These are phyloP conservation scores for Neurospora terricola DNA, from an alignment of 495 filamentous ascomycete species.

Conservation along the genomic window DNA sequence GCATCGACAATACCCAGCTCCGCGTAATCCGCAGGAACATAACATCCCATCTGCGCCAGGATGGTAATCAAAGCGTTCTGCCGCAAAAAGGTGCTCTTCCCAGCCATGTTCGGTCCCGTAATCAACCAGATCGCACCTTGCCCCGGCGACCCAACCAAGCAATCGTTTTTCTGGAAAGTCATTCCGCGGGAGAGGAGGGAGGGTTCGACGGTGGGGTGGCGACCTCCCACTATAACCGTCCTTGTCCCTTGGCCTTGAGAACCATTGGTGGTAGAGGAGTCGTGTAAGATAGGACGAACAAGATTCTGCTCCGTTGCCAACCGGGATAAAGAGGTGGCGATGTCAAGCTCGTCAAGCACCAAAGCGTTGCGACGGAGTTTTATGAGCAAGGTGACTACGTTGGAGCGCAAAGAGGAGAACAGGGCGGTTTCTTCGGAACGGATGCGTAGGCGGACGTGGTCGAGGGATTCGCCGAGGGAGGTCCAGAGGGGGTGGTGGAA, in stretches of 20 bases:
- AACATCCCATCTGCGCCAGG: slow-evolving; percentile 83
- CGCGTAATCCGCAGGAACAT: slow-evolving; percentile 79
- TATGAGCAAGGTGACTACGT: slow-evolving; percentile 67
- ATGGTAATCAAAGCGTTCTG: slow-evolving; percentile 93
- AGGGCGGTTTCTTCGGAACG: slow-evolving; percentile 69
- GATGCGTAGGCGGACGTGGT: slow-evolving; percentile 63
- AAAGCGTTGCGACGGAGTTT: slow-evolving; percentile 77
- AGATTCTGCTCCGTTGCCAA: slow-evolving; percentile 66
- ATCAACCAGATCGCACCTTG: slow-evolving; percentile 73
- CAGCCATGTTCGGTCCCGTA: slow-evolving; percentile 98
- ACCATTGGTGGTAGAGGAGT: slow-evolving; percentile 4
- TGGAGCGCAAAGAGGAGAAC: slow-evolving; percentile 57
- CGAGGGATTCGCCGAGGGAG: slow-evolving; percentile 60
- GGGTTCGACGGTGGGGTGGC: slow-evolving; percentile 82
- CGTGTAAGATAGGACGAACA: slow-evolving; percentile 60
- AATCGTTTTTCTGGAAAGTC: slow-evolving; percentile 79
- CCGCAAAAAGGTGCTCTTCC: slow-evolving; percentile 89
- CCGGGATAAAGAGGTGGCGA: slow-evolving; percentile 70
- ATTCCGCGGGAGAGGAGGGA: slow-evolving; percentile 72
- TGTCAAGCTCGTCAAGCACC: slow-evolving; percentile 86
- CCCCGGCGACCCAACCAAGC: slow-evolving; percentile 50
- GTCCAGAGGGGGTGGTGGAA: slow-evolving; percentile 84
- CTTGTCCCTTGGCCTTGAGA: not conserved
- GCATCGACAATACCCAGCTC: slow-evolving; percentile 82
- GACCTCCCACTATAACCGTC: slow-evolving; percentile 59